These are phyloP conservation scores for Pichia sp. DNA, from an alignment of 1,139 yeast genomes.

Conservation along the genomic window DNA sequence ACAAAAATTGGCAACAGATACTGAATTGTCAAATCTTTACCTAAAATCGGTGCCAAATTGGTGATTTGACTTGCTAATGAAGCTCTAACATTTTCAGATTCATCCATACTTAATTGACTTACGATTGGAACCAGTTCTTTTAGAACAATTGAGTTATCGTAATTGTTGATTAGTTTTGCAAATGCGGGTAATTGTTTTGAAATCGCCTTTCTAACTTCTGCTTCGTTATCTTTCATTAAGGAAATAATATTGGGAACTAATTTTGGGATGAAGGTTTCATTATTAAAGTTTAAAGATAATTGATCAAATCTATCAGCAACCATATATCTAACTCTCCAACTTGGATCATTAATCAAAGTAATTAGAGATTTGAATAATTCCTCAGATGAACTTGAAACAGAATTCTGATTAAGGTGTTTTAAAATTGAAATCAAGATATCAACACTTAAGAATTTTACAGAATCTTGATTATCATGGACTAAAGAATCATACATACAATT, in stretches of 20 bases:
- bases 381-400: constrained; percentile 20
- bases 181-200: constrained; percentile 88
- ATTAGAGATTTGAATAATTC: constrained; percentile 57
- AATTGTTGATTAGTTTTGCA: constrained; percentile 45
- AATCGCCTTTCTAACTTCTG: constrained; percentile 92
- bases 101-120: constrained; percentile 79
- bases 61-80: constrained; percentile 87
- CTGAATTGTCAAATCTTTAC: constrained; percentile 79
- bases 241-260: constrained; percentile 66
- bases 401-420: constrained; percentile 42
- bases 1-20: constrained; percentile 80
- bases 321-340: constrained; percentile 98
- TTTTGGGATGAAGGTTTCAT: constrained; percentile 45
- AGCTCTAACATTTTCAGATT: constrained; percentile 87
- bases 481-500: constrained; percentile 77
- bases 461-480: constrained; percentile 86
- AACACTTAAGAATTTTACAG: constrained; percentile 84
- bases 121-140: constrained; percentile 77
- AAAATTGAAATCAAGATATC: constrained; percentile 75
- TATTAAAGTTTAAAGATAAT: constrained; percentile 61
- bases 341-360: constrained; percentile 75
- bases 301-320: constrained; percentile 87
- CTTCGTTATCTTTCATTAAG: constrained; percentile 87
- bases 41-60: constrained; percentile 78
- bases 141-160: constrained; percentile 48